Conservation (phyloP, 2,329 filamentous ascomycete species). For the Cercospora sp. region DNA sequence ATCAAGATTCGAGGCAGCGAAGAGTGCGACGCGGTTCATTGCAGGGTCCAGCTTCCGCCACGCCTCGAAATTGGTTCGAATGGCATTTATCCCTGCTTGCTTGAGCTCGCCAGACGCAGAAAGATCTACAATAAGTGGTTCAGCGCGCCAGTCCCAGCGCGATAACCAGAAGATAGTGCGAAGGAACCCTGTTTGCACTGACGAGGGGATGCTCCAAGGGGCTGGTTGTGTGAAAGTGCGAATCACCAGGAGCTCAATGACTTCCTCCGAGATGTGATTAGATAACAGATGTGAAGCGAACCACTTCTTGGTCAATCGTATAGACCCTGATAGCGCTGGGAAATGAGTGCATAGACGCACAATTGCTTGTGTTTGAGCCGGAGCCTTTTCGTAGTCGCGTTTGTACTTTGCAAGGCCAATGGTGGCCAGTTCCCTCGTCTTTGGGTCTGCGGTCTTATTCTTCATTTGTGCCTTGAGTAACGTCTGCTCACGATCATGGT, state of each 20-base stretch:
- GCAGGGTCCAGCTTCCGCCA: conserved; percentile 87
- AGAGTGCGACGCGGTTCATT: conserved; percentile 79
- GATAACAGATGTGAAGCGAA: conserved; percentile 79
- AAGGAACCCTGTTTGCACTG: conserved; percentile 75
- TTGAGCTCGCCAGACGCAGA: conserved; percentile 50
- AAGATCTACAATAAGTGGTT: conserved; percentile 79
- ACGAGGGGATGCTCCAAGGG: conserved; percentile 77
- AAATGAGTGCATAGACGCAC: conserved; percentile 78
- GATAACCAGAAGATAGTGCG: conserved; percentile 77
- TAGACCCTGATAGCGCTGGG: conserved; percentile 74
- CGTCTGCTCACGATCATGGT: conserved; percentile 81
- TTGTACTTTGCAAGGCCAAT: conserved; percentile 69
- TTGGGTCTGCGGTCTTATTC: conserved; percentile 67
- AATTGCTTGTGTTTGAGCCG: conserved; percentile 79
- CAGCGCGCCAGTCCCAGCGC: conserved; percentile 86
- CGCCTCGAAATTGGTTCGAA: conserved; percentile 71
- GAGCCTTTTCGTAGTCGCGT: conserved; percentile 68
- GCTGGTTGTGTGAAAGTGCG: conserved; percentile 77
- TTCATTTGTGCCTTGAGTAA: conserved; percentile 77
- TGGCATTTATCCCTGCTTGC: conserved; percentile 58
- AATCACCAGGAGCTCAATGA: conserved; percentile 80
- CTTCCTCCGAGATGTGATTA: conserved; percentile 72
- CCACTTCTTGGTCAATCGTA: conserved; percentile 87
- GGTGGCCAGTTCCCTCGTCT: conserved; percentile 67
- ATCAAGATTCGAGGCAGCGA: conserved; percentile 79